phyloP scores from a whole-genome alignment of 805 yeast genomes.

The Ogataea ramenticola region DNA sequence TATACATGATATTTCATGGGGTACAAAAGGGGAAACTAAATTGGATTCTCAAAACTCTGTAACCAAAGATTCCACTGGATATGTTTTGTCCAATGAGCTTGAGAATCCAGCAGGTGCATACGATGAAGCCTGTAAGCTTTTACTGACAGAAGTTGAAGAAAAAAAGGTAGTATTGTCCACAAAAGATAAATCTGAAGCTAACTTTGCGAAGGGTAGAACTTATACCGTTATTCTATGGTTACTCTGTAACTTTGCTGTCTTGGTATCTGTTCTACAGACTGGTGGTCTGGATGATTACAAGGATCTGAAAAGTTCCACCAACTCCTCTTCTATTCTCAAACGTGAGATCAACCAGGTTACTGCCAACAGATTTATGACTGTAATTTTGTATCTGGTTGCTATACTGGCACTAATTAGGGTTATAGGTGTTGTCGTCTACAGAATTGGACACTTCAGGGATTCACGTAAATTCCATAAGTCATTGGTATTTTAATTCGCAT shows the following conservation, averaged over 20 bases:
- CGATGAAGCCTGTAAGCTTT: constrained; percentile 16
- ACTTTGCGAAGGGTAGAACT: constrained; percentile 86
- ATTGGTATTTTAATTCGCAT: no score
- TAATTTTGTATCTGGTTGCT: constrained; percentile 89
- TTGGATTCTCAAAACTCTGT: constrained; percentile 55
- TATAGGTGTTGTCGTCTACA: constrained; percentile 58
- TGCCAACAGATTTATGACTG: constrained; percentile 57
- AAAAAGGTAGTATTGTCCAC: constrained; percentile 31
- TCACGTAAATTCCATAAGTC: constrained; percentile 10
- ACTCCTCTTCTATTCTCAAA: constrained; percentile 28
- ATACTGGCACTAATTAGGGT: constrained; percentile 76
- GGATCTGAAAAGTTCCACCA: constrained; percentile 10
- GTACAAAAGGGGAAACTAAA: constrained; percentile 79
- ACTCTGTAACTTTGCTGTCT: constrained; percentile 67
- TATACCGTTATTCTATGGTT: constrained; percentile 85
- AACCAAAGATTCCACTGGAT: constrained; percentile 9
- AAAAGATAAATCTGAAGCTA: constrained; percentile 47
- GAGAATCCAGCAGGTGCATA: constrained; percentile 24
- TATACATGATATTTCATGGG: constrained; percentile 94
- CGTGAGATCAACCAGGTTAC: constrained; percentile 13
- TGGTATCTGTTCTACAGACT: constrained; percentile 74
- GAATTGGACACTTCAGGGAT: constrained; percentile 14
- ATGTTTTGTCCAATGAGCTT: constrained; percentile 22
- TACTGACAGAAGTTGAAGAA: constrained; percentile 2
- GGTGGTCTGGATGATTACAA: constrained; percentile 59